A percentile compares a stretch with the other conserved stretches of the same genome.
Evolutionary conservation across 1,284 basidiomycete species (phyloP).

Genomic region (Tilletia setariae): DNA sequence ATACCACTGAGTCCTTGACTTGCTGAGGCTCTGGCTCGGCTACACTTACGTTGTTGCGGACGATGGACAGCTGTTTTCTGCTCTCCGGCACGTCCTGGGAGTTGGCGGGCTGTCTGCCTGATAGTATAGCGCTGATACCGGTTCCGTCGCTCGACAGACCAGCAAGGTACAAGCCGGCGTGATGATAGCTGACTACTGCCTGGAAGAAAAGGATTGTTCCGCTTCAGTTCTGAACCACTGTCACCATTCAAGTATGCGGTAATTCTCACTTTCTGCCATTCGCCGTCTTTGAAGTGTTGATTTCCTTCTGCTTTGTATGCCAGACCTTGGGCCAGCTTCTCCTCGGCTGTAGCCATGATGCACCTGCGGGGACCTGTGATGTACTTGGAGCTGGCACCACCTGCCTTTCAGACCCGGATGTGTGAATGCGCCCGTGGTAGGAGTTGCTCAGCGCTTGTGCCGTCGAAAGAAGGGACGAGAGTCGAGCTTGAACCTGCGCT

Average conservation of each 20-base stretch:
- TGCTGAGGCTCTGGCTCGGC: background rate
- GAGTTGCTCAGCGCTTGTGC: no score
- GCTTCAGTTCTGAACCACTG: background rate
- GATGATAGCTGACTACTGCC: background rate
- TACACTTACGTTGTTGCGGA: slow-evolving; percentile 4
- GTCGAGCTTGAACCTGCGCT: no score
- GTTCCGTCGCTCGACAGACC: background rate
- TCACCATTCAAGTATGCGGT: background rate
- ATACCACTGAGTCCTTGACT: background rate
- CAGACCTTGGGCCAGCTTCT: background rate
- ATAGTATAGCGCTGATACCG: background rate
- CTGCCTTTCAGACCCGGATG: no score
- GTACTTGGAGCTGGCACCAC: background rate
- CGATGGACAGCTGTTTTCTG: slow-evolving; percentile 3
- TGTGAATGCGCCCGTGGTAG: no score
- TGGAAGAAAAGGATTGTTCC: background rate
- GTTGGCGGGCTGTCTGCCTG: background rate
- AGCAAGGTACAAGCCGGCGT: background rate
- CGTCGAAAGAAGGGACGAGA: no score
- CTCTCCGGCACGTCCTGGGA: background rate
- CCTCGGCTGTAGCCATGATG: background rate
- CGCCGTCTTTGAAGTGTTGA: background rate
- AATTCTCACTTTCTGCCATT: background rate
- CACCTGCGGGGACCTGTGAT: background rate
- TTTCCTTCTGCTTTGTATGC: slow-evolving; percentile 12